Conservation (phyloP, 106 monocot species). For the Dendrobium catenatum region DNA sequence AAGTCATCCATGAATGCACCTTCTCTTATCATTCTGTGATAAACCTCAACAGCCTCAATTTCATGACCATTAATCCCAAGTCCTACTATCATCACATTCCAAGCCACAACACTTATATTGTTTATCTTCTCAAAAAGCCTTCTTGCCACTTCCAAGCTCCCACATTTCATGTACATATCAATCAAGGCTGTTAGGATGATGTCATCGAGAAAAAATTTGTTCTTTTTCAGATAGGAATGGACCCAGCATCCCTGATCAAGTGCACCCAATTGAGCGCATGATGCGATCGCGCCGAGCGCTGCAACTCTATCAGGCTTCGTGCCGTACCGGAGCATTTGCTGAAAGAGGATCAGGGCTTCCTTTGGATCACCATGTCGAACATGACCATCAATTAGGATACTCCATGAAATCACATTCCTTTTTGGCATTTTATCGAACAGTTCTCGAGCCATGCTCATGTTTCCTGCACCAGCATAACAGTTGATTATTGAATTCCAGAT, state of each 20-base stretch:
- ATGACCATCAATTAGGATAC: slow-evolving; percentile 37
- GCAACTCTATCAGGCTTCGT: slow-evolving; percentile 31
- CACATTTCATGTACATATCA: slow-evolving; percentile 78
- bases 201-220: slow-evolving; percentile 20
- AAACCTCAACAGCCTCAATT: slow-evolving; percentile 33
- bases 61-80: slow-evolving; percentile 40
- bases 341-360: slow-evolving; percentile 41
- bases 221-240: slow-evolving; percentile 40
- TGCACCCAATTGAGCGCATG: slow-evolving; percentile 43
- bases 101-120: slow-evolving; percentile 23
- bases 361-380: slow-evolving; percentile 18
- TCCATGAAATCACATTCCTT: slow-evolving; percentile 53
- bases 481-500: slow-evolving; percentile 60
- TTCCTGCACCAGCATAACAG: slow-evolving; percentile 23
- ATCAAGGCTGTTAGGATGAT: slow-evolving; percentile 39
- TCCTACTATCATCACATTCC: slow-evolving; percentile 68
- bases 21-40: slow-evolving; percentile 34
- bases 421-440: slow-evolving; percentile 49
- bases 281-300: slow-evolving; percentile 26
- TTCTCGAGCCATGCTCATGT: slow-evolving; percentile 20
- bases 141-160: slow-evolving; percentile 27
- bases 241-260: slow-evolving; percentile 53
- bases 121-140: slow-evolving; percentile 27
- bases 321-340: slow-evolving; percentile 21
- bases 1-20: slow-evolving; percentile 35